These are phyloP conservation scores for Metarhizium rileyi DNA, from an alignment of 2,329 filamentous ascomycete genomes.

Conservation along the genomic window DNA sequence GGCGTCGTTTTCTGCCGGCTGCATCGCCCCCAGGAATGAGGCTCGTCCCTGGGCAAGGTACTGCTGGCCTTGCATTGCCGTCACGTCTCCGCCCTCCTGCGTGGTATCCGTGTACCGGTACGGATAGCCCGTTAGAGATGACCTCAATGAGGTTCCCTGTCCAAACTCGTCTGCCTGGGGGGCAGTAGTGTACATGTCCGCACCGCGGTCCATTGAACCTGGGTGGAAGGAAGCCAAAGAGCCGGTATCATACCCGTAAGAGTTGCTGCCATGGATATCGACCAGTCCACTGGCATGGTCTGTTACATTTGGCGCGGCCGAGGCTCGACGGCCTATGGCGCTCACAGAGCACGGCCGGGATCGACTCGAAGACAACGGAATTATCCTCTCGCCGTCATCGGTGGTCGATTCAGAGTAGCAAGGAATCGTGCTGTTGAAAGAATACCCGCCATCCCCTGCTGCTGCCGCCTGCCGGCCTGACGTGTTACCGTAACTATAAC, in stretches of 20 bases:
- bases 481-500: conserved; percentile 15
- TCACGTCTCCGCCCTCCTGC: neutral
- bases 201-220: conserved; percentile 1
- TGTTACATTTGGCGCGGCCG: neutral
- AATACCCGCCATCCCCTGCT: conserved; percentile 10
- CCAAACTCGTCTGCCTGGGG: conserved; percentile 6
- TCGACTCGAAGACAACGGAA: neutral
- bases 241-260: conserved; percentile 1
- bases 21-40: neutral
- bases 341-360: neutral
- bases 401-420: neutral
- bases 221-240: neutral
- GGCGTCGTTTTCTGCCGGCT: neutral
- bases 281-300: neutral
- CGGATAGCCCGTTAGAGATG: conserved; percentile 15
- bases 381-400: neutral
- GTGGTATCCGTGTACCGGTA: conserved; percentile 22
- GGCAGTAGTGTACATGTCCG: conserved; percentile 10
- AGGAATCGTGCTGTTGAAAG: conserved; percentile 6
- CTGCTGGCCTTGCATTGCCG: conserved; percentile 3
- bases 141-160: conserved; percentile 9
- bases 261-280: neutral
- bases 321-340: neutral
- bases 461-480: neutral
- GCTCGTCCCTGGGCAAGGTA: conserved; percentile 2